phyloP scores from a whole-genome alignment of 169 alveolate genomes.

The Plasmodium sp. region DNA sequence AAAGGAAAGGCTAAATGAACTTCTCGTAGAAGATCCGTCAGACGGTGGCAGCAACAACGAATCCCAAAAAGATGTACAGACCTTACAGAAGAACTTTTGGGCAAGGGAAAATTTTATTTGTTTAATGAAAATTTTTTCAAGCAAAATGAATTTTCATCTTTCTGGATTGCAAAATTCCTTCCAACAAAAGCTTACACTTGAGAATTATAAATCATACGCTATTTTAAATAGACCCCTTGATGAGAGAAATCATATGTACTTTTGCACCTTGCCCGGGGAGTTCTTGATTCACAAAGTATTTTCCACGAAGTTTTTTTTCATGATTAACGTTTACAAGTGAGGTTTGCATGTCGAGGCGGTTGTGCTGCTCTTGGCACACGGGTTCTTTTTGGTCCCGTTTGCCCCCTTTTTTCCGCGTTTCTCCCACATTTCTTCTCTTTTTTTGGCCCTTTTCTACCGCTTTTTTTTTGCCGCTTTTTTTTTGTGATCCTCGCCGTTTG shows the following conservation, averaged over 20 bases:
- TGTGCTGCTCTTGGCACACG: neutral
- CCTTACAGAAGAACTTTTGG: neutral
- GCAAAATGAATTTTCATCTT: constrained; percentile 5
- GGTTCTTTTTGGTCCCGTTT: neutral
- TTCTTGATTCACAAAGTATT: constrained; percentile 4
- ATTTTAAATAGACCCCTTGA: neutral
- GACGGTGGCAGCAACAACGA: neutral
- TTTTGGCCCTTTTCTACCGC: neutral
- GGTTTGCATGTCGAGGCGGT: neutral
- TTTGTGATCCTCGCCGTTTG: neutral
- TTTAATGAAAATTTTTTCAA: constrained; percentile 27
- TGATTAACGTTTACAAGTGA: neutral
- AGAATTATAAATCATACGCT: constrained; percentile 7
- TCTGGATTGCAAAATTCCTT: neutral
- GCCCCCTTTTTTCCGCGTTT: too few relatives aligned
- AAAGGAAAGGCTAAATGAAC: neutral
- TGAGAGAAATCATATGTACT: neutral
- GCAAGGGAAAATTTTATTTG: constrained; percentile 1
- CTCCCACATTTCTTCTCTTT: neutral
- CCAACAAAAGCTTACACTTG: neutral
- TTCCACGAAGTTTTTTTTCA: neutral
- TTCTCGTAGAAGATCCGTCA: neutral
- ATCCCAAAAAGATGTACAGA: neutral
- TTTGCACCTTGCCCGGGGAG: constrained; percentile 23
- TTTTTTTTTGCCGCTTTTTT: neutral